phyloP scores from a whole-genome alignment of 345 rosid species.

The Aurinia saxatilis region DNA sequence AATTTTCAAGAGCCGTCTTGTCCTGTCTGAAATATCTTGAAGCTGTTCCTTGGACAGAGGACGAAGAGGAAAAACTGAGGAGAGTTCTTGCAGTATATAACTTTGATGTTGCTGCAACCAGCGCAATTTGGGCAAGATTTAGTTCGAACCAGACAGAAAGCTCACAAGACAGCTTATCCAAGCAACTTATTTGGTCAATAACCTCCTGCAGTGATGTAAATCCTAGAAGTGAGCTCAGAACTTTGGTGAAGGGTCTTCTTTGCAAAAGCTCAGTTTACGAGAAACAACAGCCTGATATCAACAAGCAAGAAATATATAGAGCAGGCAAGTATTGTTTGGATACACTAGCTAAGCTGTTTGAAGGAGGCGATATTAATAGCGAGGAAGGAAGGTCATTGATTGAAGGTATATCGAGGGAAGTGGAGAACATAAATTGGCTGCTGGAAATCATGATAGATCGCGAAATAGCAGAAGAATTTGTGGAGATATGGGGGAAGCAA shows the following conservation, averaged over 20 bases:
- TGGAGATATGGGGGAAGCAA: slow-evolving; percentile 67
- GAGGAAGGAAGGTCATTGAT: slow-evolving; percentile 54
- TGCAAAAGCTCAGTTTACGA: slow-evolving; percentile 86
- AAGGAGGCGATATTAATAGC: slow-evolving; percentile 37
- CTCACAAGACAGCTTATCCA: slow-evolving; percentile 49
- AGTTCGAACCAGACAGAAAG: slow-evolving; percentile 29
- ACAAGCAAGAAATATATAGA: slow-evolving; percentile 58
- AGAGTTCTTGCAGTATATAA: slow-evolving; percentile 42
- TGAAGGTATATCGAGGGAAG: slow-evolving; percentile 67
- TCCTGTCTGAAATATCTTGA: slow-evolving; percentile 82
- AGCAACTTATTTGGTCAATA: slow-evolving; percentile 67
- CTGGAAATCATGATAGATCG: slow-evolving; percentile 70
- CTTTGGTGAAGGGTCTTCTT: slow-evolving; percentile 72
- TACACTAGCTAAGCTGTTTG: slow-evolving; percentile 44
- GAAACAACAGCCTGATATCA: slow-evolving; percentile 65
- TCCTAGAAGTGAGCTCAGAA: slow-evolving; percentile 77
- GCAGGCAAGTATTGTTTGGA: slow-evolving; percentile 53
- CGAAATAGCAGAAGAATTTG: slow-evolving; percentile 83
- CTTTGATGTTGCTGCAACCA: slow-evolving; percentile 50
- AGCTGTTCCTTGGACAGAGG: slow-evolving; percentile 97
- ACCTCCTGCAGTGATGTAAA: slow-evolving; percentile 48
- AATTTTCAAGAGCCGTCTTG: slow-evolving; percentile 50
- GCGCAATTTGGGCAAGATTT: slow-evolving; percentile 64
- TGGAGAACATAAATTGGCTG: slow-evolving; percentile 82
- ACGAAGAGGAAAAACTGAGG: slow-evolving; percentile 85